Evolutionary conservation across 345 rosid genomes (phyloP), one percentile per base, ranked within the genome.

Genomic region (Carallia pectinifolia): DNA sequence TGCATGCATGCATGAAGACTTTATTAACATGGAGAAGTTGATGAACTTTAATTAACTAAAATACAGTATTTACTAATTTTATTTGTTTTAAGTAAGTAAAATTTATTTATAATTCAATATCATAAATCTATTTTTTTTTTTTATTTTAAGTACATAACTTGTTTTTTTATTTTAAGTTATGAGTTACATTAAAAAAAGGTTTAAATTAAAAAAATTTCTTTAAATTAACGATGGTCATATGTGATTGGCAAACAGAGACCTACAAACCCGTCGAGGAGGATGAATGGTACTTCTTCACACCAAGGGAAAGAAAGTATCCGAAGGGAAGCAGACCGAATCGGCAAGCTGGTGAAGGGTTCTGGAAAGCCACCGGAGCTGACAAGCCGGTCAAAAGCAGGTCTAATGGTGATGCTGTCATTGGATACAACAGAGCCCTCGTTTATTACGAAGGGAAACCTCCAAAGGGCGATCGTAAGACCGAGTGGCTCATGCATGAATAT

Each of bases 401-500:
- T 9, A 13, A 19, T 0, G 53, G 30, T 15, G n/a, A 1, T 16
- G 40, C 7, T 15, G 29, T 8, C 5, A 8, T 74, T 40, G 79
- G 74, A 34, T 31, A 0, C 0, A 76, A 37, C n/a, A 76, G 40
- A 17, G 50, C 79, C 1, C 67, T 76, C 5, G 79, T 65, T 23
- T 76, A 36, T 27, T 65, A 70, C 31, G 16, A 13, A 1, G 68
- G 79, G 6, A 71, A 58, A 37, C 58, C 74, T 37, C 75, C 66
- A 2, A 38, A 2, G 29, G 71, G 71, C 12, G 39, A 29, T 40
- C 13, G 47, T n/a, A 76, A 76, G 54, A 76, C 79, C n/a, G 27
- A 76, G 29, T 71, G 79, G 71, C 65, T 76, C 1, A 66, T 76
- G 79, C 75, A 76, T n/a, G 75, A 71, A 27, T 76, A 50, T 30